Base-by-base conservation (phyloP, 75 land plant genomes). In the Picea glauca region DNA sequence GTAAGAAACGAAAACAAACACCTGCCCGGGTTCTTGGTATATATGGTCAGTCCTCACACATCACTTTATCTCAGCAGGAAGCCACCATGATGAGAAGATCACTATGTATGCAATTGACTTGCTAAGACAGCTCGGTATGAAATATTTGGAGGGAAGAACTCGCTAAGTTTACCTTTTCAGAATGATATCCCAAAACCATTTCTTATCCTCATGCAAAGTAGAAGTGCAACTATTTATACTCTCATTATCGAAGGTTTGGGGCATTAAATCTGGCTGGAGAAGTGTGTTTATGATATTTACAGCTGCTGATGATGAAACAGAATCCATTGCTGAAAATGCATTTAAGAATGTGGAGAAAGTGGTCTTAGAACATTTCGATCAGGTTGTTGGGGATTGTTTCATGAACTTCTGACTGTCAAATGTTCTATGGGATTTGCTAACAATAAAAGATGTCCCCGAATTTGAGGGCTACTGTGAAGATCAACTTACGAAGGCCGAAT, bases 261-360 rank as follows among this genome's bases (percentile, higher is more conserved):
- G 90, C 87, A 95, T 95, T 75, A 92, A 93, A 78, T 95, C 95
- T 26, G 98, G 98, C 32, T 95, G 95, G 98, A 83, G 82, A 11
- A 95, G 98, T 83, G 98, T 95, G 65, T 95, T 95, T 78, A 95
- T 95, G 98, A 87, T 95, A 38, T 95, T 95, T 76, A 93, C 90
- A 60, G 93, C 98, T 60, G 93, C 98, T 54, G 92, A 91, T 84
- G 99, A 96, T 85, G 93, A 92, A 38, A 79, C 85, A 63, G 97
- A 92, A 75, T 75, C 90, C 35, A 94, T 92, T 83, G 90, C 96
- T 81, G 99, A 94, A 76, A 88, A 88, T 83, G 97, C 99, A 32
- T 96, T 96, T 92, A 97, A 96, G 72, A 96, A 94, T 84, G 94
- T 96, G 57, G 99, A 96, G 79, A 94, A 96, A 96, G 99, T 96